These are phyloP conservation scores for Trichoderma brevicompactum DNA, from an alignment of 2,329 filamentous ascomycete genomes.

Conservation along the genomic window DNA sequence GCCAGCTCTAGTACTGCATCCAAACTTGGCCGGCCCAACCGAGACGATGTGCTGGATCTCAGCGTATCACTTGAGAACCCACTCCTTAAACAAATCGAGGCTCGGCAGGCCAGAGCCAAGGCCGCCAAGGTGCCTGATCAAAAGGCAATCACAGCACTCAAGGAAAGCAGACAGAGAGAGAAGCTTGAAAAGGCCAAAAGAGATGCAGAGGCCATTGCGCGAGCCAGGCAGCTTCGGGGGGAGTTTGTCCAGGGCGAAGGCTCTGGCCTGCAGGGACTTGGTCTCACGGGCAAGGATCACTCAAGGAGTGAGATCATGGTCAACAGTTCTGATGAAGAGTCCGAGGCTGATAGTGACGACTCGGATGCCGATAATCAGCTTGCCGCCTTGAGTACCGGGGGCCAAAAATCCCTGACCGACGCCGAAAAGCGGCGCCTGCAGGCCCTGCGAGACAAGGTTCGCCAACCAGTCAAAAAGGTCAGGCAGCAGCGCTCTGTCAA, in stretches of 20 bases:
- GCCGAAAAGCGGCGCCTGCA: constrained; percentile 51
- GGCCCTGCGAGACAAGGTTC: constrained; percentile 59
- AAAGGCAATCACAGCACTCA: constrained; percentile 55
- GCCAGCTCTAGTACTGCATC: constrained; percentile 33
- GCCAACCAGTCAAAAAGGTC: constrained; percentile 80
- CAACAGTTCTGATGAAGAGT: constrained; percentile 75
- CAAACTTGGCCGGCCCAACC: constrained; percentile 43
- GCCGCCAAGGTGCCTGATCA: constrained; percentile 41
- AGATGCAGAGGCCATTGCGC: constrained; percentile 72
- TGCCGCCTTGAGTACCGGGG: constrained; percentile 53
- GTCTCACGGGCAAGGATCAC: constrained; percentile 78
- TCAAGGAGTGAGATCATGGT: constrained; percentile 90
- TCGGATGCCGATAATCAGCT: constrained; percentile 57
- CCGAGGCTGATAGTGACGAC: constrained; percentile 67
- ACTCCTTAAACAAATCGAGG: constrained; percentile 52
- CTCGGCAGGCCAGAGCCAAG: constrained; percentile 40
- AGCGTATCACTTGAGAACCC: constrained; percentile 54
- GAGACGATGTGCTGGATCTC: constrained; percentile 53
- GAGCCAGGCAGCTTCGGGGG: constrained; percentile 57
- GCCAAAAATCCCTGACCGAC: constrained; percentile 54
- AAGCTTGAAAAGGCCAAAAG: constrained; percentile 74
- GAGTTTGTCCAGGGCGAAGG: constrained; percentile 65
- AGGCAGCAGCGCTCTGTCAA: constrained; percentile 81
- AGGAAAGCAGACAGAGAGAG: constrained; percentile 73
- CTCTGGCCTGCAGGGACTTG: constrained; percentile 73